These are phyloP conservation scores for Hypoxylon crocopeplum DNA, from an alignment of 495 filamentous ascomycete genomes.

Conservation along the genomic window DNA sequence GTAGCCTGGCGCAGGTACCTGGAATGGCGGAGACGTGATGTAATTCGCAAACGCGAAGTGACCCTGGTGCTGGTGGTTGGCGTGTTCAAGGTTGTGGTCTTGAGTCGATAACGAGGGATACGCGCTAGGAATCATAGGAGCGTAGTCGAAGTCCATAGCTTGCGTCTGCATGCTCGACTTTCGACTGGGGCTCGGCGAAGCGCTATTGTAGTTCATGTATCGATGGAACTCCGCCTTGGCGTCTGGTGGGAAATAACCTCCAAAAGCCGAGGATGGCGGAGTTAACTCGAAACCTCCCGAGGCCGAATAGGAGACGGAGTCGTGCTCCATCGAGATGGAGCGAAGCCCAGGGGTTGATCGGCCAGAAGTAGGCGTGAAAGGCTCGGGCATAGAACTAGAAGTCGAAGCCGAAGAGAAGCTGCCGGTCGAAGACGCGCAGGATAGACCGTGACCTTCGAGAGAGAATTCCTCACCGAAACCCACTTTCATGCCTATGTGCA, in stretches of 20 bases:
- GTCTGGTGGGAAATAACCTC: constrained; percentile 42
- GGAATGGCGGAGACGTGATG: constrained; percentile 21
- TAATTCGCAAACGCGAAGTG: constrained; percentile 30
- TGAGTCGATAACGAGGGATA: constrained; percentile 10
- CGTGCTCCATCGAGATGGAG: constrained; percentile 34
- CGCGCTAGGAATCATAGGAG: constrained; percentile 12
- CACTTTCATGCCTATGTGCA: constrained; percentile 32
- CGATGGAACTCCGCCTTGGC: constrained; percentile 22
- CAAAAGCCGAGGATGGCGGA: constrained; percentile 46
- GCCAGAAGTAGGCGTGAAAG: constrained; percentile 50
- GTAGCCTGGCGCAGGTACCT: constrained; percentile 15
- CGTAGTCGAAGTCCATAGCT: constrained; percentile 30
- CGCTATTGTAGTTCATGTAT: constrained; percentile 33
- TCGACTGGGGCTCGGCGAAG: constrained; percentile 33
- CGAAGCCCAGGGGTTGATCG: constrained; percentile 37
- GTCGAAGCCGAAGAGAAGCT: constrained; percentile 46
- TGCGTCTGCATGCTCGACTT: constrained; percentile 33
- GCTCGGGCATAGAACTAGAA: constrained; percentile 41
- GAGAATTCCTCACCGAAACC: constrained; percentile 38
- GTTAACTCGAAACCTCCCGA: constrained; percentile 41
- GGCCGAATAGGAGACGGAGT: constrained; percentile 34
- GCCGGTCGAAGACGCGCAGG: constrained; percentile 37
- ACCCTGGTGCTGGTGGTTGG: constrained; percentile 8
- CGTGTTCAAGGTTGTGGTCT: constrained; percentile 12
- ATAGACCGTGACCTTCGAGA: constrained; percentile 31